Percentiles rank a stretch among this genome's conserved stretches.
Evolutionary conservation across 139 green algal species (phyloP).

Genomic region (Astrephomene gubernaculifera): DNA sequence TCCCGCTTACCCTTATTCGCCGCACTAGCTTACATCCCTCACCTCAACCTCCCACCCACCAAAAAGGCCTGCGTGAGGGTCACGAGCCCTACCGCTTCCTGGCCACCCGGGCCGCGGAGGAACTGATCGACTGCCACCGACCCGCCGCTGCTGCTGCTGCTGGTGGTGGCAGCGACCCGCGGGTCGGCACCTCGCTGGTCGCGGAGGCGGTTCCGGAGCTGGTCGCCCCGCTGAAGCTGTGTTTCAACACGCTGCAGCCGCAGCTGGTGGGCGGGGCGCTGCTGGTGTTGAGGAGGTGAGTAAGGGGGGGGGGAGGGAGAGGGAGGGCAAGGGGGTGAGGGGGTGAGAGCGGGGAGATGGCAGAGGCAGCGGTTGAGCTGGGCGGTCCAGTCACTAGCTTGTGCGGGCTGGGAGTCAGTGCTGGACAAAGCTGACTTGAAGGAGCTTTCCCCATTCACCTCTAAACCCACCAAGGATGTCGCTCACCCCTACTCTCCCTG

Average conservation of each 20-base stretch:
- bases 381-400: too few species aligned
- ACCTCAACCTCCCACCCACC: not conserved
- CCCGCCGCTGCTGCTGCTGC: too few species aligned
- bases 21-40: too few species aligned
- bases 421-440: too few species aligned
- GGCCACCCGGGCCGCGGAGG: slow-evolving; percentile 40
- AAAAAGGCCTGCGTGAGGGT: slow-evolving; percentile 50
- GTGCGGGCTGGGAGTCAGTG: too few species aligned
- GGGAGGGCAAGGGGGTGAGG: not conserved
- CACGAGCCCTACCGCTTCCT: slow-evolving; percentile 62
- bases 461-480: not conserved
- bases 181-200: not conserved
- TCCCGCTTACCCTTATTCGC: too few species aligned
- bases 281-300: slow-evolving; percentile 45
- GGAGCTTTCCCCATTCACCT: not conserved
- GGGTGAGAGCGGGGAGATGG: not conserved
- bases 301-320: too few species aligned
- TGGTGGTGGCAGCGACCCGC: too few species aligned
- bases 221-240: slow-evolving; percentile 40
- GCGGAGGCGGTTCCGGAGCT: slow-evolving; percentile 42
- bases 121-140: slow-evolving; percentile 17
- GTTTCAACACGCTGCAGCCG: slow-evolving; percentile 50
- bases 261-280: slow-evolving; percentile 44
- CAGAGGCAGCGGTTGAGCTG: too few species aligned
- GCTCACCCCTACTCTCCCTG: not conserved